Evolutionary conservation across 129 eudicot species (phyloP).

Genomic region (Escallonia herrerae): DNA sequence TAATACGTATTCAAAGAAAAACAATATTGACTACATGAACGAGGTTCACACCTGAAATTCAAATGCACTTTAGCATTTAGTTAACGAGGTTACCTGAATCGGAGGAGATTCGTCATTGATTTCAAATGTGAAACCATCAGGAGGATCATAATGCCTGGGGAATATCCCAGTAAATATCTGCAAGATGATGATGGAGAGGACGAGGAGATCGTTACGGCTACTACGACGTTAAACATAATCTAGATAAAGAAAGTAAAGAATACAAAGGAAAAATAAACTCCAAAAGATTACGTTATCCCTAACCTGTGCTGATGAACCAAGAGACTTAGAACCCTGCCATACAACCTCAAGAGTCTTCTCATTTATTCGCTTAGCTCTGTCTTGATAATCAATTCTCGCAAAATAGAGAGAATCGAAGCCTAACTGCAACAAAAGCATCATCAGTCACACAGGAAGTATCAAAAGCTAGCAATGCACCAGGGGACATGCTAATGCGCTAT

Average conservation of each 20-base stretch:
- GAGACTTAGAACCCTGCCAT: slow-evolving; percentile 94
- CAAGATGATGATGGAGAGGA: slow-evolving; percentile 13
- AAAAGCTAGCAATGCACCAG: neutral
- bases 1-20: neutral
- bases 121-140: slow-evolving; percentile 94
- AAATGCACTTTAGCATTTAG: slow-evolving; percentile 2
- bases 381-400: slow-evolving; percentile 98
- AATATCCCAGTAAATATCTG: slow-evolving; percentile 96
- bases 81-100: slow-evolving; percentile 53
- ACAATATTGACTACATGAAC: slow-evolving; percentile 9
- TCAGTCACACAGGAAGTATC: neutral
- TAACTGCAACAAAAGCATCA: slow-evolving; percentile 43
- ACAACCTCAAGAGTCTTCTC: slow-evolving; percentile 89
- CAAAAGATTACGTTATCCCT: neutral
- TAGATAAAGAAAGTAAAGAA: neutral
- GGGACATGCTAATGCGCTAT: neutral
- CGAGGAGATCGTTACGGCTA: slow-evolving; percentile 8
- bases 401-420: slow-evolving; percentile 92
- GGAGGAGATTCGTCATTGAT: slow-evolving; percentile 86
- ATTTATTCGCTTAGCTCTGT: slow-evolving; percentile 73
- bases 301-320: slow-evolving; percentile 93
- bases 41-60: slow-evolving; percentile 9
- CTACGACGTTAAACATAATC: neutral
- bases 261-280: neutral
- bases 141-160: slow-evolving; percentile 92